phyloP scores from a whole-genome alignment of 1,284 basidiomycete species.

The Trichosporon coremiiforme region DNA sequence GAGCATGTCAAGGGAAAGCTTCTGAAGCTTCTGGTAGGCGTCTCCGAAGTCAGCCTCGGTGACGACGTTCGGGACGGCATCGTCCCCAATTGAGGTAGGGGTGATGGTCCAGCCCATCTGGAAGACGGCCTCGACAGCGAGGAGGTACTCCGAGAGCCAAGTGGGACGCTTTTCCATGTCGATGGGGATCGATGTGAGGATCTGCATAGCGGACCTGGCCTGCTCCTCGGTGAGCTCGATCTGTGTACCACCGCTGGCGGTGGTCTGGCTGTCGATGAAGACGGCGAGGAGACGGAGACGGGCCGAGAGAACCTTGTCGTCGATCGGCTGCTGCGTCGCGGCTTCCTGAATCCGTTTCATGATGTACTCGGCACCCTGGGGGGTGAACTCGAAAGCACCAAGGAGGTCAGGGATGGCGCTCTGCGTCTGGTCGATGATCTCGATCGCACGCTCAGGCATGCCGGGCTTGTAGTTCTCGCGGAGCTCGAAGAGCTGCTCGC shows the following conservation, averaged over 20 bases:
- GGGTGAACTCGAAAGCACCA: conserved; percentile 64
- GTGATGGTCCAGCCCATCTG: conserved; percentile 72
- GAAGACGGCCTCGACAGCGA: conserved; percentile 76
- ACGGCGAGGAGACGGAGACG: conserved; percentile 83
- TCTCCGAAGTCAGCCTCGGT: conserved; percentile 27
- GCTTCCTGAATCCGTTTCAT: conserved; percentile 34
- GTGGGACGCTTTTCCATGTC: conserved; percentile 60
- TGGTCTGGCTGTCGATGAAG: conserved; percentile 53
- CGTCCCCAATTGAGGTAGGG: conserved; percentile 52
- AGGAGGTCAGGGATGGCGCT: conserved; percentile 88
- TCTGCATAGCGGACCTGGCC: conserved; percentile 61
- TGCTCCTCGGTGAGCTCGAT: conserved; percentile 46
- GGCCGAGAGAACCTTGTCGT: conserved; percentile 65
- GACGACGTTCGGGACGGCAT: conserved; percentile 22
- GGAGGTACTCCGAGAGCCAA: conserved; percentile 80
- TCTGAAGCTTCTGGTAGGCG: conserved; percentile 65
- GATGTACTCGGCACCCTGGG: conserved; percentile 55
- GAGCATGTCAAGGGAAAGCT: conserved; percentile 71
- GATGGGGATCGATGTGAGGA: conserved; percentile 66
- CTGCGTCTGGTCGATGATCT: conserved; percentile 81
- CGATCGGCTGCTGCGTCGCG: conserved; percentile 59
- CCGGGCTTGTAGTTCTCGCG: conserved; percentile 69
- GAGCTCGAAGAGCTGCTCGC: conserved; percentile 63
- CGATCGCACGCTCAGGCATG: conserved; percentile 70
- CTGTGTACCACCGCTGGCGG: conserved; percentile 11